Percentiles rank a stretch among this genome's conserved stretches.
phyloP scores from a whole-genome alignment of 257 asterid species.

The Solanum corneliomulleri region DNA sequence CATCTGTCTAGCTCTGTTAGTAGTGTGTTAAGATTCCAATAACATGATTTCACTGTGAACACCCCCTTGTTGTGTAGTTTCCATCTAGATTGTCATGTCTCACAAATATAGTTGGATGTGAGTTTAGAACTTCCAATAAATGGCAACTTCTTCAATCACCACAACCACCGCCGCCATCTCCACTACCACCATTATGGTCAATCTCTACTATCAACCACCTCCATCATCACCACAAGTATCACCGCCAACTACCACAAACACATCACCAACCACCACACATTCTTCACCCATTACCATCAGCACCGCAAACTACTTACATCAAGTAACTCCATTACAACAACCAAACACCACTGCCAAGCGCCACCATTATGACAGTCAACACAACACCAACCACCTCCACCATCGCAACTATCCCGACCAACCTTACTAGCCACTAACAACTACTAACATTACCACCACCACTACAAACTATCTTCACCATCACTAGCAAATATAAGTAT shows the following conservation, averaged over 20 bases:
- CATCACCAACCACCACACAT: neutral
- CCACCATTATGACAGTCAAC: neutral
- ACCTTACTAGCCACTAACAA: neutral
- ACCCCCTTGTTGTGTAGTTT: neutral
- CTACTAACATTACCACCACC: neutral
- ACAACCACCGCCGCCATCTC: neutral
- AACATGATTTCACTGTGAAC: neutral
- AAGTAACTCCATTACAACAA: neutral
- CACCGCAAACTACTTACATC: neutral
- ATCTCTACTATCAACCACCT: neutral
- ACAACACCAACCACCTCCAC: neutral
- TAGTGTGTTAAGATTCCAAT: neutral
- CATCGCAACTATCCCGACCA: neutral
- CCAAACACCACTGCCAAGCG: neutral
- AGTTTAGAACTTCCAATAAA: neutral
- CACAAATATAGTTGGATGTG: neutral
- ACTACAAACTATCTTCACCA: neutral
- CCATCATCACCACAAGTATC: neutral
- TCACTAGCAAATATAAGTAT: neutral
- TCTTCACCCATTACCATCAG: neutral
- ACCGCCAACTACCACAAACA: neutral
- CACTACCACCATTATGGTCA: neutral
- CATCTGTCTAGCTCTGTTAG: neutral
- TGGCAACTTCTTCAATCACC: neutral
- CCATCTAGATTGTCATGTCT: neutral